Percentiles rank a stretch among this genome's conserved stretches.
Evolutionary conservation across 345 rosid genomes (phyloP).

Genomic region (Eucalyptus erythrocorys): DNA sequence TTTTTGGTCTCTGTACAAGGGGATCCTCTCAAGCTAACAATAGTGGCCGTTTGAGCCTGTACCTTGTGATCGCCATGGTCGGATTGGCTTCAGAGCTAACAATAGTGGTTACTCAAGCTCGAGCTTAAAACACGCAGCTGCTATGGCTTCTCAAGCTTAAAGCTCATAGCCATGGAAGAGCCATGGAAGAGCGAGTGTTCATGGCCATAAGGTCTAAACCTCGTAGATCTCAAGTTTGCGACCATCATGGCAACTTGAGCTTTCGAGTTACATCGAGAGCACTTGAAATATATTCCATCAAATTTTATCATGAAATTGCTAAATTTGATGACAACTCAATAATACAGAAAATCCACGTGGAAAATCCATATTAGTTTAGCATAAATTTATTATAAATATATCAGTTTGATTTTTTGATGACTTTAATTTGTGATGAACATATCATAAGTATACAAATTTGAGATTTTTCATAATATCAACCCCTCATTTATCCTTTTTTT

Average conservation of each 20-base stretch:
- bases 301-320: accelerated
- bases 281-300: not conserved
- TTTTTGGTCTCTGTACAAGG: not conserved
- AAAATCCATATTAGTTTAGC: accelerated
- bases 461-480: too few relatives aligned
- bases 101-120: not conserved
- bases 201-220: not conserved
- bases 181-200: not conserved
- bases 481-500: not conserved
- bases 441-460: too few relatives aligned
- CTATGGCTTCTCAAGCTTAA: not conserved
- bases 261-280: accelerated
- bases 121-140: not conserved
- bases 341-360: not conserved
- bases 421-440: not conserved
- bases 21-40: too few relatives aligned
- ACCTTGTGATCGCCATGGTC: not conserved
- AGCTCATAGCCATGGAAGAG: not conserved
- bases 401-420: too few relatives aligned
- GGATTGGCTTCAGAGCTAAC: not conserved
- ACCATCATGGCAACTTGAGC: not conserved
- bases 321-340: not conserved
- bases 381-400: too few relatives aligned
- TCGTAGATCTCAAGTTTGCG: not conserved
- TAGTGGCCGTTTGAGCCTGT: not conserved